phyloP scores from a whole-genome alignment of 2,329 filamentous ascomycete species.

The Colletotrichum shisoi region DNA sequence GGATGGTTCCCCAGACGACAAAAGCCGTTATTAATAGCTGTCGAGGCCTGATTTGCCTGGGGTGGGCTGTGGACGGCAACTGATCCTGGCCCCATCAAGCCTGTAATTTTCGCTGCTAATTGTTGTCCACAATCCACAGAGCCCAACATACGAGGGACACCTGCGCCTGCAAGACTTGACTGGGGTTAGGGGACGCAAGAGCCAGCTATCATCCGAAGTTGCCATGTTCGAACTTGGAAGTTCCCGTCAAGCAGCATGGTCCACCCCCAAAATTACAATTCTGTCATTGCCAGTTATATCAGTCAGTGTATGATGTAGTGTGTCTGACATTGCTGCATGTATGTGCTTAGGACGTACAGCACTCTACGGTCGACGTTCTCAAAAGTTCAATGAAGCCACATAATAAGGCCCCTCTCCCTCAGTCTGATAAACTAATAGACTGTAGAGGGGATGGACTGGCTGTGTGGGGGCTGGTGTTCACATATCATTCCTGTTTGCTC shows the following conservation, averaged over 20 bases:
- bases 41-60: slow-evolving; percentile 1
- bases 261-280: slow-evolving; percentile 33
- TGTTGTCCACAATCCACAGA: slow-evolving; percentile 4
- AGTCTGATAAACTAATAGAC: too few species aligned
- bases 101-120: slow-evolving; percentile 17
- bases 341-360: slow-evolving; percentile 20
- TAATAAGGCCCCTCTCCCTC: too few species aligned
- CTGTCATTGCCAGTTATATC: slow-evolving; percentile 4
- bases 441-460: too few species aligned
- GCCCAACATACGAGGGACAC: slow-evolving; percentile 9
- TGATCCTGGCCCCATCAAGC: background rate
- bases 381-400: background rate
- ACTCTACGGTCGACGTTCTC: background rate
- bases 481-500: background rate
- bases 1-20: slow-evolving; percentile 33
- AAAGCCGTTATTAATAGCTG: slow-evolving; percentile 23
- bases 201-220: slow-evolving; percentile 34
- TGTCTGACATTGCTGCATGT: background rate
- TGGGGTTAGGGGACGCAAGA: slow-evolving; percentile 23
- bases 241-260: slow-evolving; percentile 19
- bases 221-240: slow-evolving; percentile 2
- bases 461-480: background rate
- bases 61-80: background rate
- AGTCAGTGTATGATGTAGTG: too few species aligned
- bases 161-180: background rate